phyloP scores from a whole-genome alignment of 1,284 basidiomycete species.

The Ganoderma lingzhi region DNA sequence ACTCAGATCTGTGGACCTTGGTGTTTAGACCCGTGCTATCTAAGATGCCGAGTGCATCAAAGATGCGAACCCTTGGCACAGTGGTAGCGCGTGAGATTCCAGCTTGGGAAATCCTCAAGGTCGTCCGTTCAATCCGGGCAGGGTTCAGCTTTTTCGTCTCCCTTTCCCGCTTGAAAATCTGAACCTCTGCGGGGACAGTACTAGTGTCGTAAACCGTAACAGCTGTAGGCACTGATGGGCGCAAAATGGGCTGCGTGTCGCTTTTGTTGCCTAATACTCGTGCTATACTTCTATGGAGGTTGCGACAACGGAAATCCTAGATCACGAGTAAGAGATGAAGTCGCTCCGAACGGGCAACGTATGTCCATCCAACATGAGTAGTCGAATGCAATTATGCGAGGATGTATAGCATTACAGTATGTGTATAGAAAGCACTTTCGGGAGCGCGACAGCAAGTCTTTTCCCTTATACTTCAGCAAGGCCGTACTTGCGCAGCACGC shows the following conservation, averaged over 20 bases:
- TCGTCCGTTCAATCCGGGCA: constrained; percentile 42
- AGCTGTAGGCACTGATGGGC: no score
- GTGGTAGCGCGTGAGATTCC: constrained; percentile 30
- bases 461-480: constrained; percentile 47
- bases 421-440: constrained; percentile 11
- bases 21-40: not conserved
- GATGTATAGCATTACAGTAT: constrained; percentile 13
- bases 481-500: constrained; percentile 73
- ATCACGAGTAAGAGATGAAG: not conserved
- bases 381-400: constrained; percentile 10
- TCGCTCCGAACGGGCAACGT: not conserved
- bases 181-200: not conserved
- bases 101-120: constrained; percentile 35
- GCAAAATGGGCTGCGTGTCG: no score
- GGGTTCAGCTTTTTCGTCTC: constrained; percentile 29
- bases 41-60: not conserved
- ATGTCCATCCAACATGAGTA: constrained; percentile 6
- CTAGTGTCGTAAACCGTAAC: not conserved
- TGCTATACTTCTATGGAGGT: no score
- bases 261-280: no score
- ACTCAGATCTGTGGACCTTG: no score
- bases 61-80: constrained; percentile 23
- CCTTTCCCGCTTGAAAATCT: not conserved
- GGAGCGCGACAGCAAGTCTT: not conserved
- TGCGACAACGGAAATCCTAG: no score